Evolutionary conservation across 345 rosid genomes (phyloP), one percentile per base, ranked within the genome.

Genomic region (Lumnitzera littorea): DNA sequence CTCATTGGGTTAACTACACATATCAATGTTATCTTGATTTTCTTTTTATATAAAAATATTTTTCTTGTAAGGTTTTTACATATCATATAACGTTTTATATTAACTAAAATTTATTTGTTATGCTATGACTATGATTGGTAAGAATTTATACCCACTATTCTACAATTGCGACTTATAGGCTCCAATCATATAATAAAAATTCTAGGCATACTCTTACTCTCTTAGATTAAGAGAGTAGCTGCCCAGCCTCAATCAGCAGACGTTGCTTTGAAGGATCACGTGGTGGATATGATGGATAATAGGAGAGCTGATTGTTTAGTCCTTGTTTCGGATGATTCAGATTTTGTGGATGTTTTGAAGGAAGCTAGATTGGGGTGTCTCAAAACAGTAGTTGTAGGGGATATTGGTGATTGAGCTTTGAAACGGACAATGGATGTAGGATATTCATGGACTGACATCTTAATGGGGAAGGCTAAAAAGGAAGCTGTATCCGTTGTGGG

Each of bases 381-480:
- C 51, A 89, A 76, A 79, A 89, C 94, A 0, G 89, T 87, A 27
- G 92, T 87, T 24, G 89, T 89, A 48, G 96, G 96, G 54, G 92
- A 89, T 71, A 56, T 75, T n/a, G 74, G 62, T 5, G 79, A 84
- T 49, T 91, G 88, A 15, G 76, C 72, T 5, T 66, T 91, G 84
- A 84, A 84, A 74, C 80, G 96, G 58, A 77, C 77, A 52, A 91
- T 90, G 23, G 96, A 91, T 75, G 76, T 82, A 24, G 74, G 73
- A 64, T 89, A 85, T 73, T 82, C 91, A 0, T 89, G 96, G 98
- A 82, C 72, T 69, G 98, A 89, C 50, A 82, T 89, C 52, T 68
- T 79, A 65, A 80, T 72, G 86, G 96, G 94, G 51, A 89, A 92
- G 74, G 96, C 91, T 48, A 89, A 78, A 89, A 83, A 89, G 66